Evolutionary conservation across 2,329 filamentous ascomycete species (phyloP).

Genomic region (Beauveria asiatica): DNA sequence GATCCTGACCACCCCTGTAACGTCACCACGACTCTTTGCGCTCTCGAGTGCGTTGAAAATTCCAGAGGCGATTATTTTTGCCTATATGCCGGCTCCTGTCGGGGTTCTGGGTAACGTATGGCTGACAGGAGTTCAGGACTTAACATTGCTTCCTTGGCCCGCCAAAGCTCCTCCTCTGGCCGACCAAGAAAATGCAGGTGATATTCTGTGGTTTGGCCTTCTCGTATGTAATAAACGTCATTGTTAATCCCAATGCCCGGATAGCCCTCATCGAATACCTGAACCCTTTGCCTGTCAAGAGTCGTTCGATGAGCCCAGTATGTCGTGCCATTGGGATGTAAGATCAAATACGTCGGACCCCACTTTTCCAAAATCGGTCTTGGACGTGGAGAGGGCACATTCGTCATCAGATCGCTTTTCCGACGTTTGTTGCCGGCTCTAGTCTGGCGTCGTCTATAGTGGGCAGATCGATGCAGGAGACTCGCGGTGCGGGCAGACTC

Average conservation of each 20-base stretch:
- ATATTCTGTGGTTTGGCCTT: not conserved
- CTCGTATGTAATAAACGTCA: not conserved
- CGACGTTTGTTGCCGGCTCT: no score
- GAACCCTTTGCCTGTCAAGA: not conserved
- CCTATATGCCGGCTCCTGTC: not conserved
- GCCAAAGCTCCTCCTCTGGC: not conserved
- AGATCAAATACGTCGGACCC: not conserved
- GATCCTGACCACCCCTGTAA: not conserved
- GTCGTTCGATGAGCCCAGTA: not conserved
- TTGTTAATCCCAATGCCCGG: not conserved
- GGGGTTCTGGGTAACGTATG: not conserved
- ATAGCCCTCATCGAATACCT: not conserved
- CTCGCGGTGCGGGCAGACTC: no score
- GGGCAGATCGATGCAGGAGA: no score
- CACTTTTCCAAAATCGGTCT: not conserved
- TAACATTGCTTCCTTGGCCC: not conserved
- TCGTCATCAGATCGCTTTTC: no score
- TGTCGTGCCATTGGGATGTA: not conserved
- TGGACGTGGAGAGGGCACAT: not conserved
- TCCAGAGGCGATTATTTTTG: not conserved
- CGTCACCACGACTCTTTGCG: not conserved
- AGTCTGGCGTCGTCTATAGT: no score
- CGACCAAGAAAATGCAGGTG: not conserved
- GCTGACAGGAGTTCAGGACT: not conserved
- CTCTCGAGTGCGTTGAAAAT: not conserved